These are phyloP conservation scores for Venturia asperata DNA, from an alignment of 2,329 filamentous ascomycete species.

Conservation along the genomic window DNA sequence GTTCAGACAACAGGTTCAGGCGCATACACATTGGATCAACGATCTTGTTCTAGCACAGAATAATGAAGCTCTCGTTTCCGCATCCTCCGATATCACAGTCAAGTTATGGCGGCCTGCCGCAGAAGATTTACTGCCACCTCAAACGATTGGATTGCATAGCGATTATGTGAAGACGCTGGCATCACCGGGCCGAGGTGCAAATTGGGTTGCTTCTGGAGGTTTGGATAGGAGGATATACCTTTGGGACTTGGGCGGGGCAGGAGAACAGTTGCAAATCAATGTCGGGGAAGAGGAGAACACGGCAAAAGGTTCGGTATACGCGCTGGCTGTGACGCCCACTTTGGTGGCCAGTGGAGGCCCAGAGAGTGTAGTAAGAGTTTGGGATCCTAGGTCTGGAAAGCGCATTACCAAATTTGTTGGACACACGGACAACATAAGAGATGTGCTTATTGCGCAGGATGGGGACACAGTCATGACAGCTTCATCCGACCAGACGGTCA, in stretches of 20 bases:
- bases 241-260: constrained; percentile 86
- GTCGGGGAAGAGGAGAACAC: constrained; percentile 70
- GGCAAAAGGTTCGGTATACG: constrained; percentile 94
- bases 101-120: constrained; percentile 80
- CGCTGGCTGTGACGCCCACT: constrained; percentile 69
- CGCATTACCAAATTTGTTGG: constrained; percentile 93
- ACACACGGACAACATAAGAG: constrained; percentile 88
- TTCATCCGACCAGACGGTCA: constrained; percentile 93
- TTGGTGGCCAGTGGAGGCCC: constrained; percentile 89
- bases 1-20: constrained; percentile 60
- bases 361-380: constrained; percentile 84
- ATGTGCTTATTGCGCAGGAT: constrained; percentile 80
- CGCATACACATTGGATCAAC: constrained; percentile 95
- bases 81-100: constrained; percentile 88
- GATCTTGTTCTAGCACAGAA: constrained; percentile 76
- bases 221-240: constrained; percentile 86
- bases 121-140: constrained; percentile 54
- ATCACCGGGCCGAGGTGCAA: constrained; percentile 60
- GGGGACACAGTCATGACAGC: constrained; percentile 90
- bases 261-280: constrained; percentile 81
- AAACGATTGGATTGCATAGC: constrained; percentile 82
- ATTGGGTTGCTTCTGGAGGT: constrained; percentile 91
- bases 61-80: constrained; percentile 74
- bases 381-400: constrained; percentile 84
- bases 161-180: constrained; percentile 96